Evolutionary conservation across 2,329 filamentous ascomycete species (phyloP).

Genomic region (Ustilaginoidea virens): DNA sequence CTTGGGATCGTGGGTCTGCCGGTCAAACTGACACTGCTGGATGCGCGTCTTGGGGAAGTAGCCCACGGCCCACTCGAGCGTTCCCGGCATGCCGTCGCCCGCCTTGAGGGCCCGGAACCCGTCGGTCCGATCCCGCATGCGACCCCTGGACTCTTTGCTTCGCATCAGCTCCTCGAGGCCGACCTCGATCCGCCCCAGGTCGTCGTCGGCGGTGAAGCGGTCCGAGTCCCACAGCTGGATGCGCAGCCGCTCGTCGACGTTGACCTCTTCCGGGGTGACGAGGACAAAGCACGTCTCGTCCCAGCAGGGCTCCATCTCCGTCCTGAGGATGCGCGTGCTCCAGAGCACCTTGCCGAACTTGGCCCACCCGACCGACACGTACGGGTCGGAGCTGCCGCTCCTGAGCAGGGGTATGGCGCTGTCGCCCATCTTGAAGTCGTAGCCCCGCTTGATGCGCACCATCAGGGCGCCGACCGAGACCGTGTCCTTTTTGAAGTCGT

Average conservation of each 20-base stretch:
- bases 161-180: conserved; percentile 51
- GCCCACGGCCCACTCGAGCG: conserved; percentile 53
- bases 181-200: conserved; percentile 57
- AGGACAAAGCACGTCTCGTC: conserved; percentile 55
- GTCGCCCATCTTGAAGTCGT: conserved; percentile 59
- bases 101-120: conserved; percentile 49
- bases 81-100: conserved; percentile 53
- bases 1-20: conserved; percentile 43
- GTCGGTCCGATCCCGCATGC: conserved; percentile 47
- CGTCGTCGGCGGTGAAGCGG: conserved; percentile 55
- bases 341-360: conserved; percentile 55
- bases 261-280: conserved; percentile 54
- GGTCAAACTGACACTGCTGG: conserved; percentile 42
- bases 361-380: conserved; percentile 59
- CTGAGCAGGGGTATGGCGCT: conserved; percentile 42
- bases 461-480: conserved; percentile 47
- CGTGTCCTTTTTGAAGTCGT: conserved; percentile 68
- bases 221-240: conserved; percentile 67
- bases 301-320: conserved; percentile 55
- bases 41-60: conserved; percentile 55
- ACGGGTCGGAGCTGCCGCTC: conserved; percentile 49
- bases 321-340: conserved; percentile 45
- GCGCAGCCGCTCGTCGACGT: conserved; percentile 53
- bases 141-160: conserved; percentile 39
- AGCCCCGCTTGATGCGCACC: conserved; percentile 49